Base-by-base conservation (phyloP, 2,329 filamentous ascomycete species). In the Zalaria sp. region DNA sequence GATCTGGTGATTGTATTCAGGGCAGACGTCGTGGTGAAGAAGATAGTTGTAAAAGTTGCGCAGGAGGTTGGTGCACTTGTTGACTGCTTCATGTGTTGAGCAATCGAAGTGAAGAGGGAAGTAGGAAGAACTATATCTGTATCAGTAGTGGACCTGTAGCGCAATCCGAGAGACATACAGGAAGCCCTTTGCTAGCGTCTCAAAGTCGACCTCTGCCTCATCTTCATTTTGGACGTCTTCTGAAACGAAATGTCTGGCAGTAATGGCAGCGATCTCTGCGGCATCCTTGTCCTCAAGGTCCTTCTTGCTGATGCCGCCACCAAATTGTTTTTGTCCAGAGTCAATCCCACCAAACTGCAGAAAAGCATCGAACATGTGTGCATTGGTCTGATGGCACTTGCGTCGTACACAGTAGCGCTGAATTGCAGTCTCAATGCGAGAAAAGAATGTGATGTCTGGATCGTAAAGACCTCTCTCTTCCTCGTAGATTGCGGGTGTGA, bases 11-110 rank as follows among this genome's bases (percentile, higher is more conserved):
- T 61, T 67, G 55, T 88, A 83, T 57, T 96, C 91, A 0, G 83
- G 81, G 53, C 87, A 94, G 10, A 93, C 89, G 32, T 83, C 74
- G 54, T 96, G 88, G 46, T 82, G 75, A 6, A 88, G 68, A 1
- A 96, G 68, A 50, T 95, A 98, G 49, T 85, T 83, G 48, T 94
- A 75, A 56, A 96, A 96, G 55, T 91, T 93, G 45, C 77, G 75
- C 34, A 95, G 69, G 0, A 93, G 75, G 29, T 73, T 70, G 18
- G 79, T 75, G 3, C 29, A 32, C n/a, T 32, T 32, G n/a, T 7
- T 32, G 7, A 32, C 29, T 7, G 7, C 29, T 32, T 32, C 29
- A 7, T 7, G 7, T 11, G 25, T 37, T 8, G 35, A 11, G 11
- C 35, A 11, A 18, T 18, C 25, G 25, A 26, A 18, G n/a, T 11